These are phyloP conservation scores for Brassica napus DNA, from an alignment of 345 rosid genomes.

Conservation along the genomic window Da-Ae NC_063442.1:17353501-17354000, in stretches of 20 bases:
- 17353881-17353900: not conserved
- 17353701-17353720: conserved; percentile 51
- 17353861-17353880: not conserved
- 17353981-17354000: conserved; percentile 33
- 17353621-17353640: conserved; percentile 42
- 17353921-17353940: conserved; percentile 41
- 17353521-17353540: conserved; percentile 42
- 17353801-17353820: conserved; percentile 53
- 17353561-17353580: conserved; percentile 53
- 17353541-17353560: conserved; percentile 34
- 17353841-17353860: conserved; percentile 4
- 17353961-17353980: conserved; percentile 49
- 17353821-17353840: conserved; percentile 31
- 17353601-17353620: conserved; percentile 41
- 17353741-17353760: not conserved
- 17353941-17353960: conserved; percentile 28
- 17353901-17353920: not conserved
- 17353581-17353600: conserved; percentile 49
- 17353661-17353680: conserved; percentile 49
- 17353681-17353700: conserved; percentile 56
- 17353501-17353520: conserved; percentile 37
- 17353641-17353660: conserved; percentile 42
- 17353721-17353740: conserved; percentile 33
- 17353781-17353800: conserved; percentile 45
- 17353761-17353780: conserved; percentile 39